These are phyloP conservation scores for Tylopilus balloui DNA, from an alignment of 768 basidiomycete genomes.

Conservation along the genomic window DNA sequence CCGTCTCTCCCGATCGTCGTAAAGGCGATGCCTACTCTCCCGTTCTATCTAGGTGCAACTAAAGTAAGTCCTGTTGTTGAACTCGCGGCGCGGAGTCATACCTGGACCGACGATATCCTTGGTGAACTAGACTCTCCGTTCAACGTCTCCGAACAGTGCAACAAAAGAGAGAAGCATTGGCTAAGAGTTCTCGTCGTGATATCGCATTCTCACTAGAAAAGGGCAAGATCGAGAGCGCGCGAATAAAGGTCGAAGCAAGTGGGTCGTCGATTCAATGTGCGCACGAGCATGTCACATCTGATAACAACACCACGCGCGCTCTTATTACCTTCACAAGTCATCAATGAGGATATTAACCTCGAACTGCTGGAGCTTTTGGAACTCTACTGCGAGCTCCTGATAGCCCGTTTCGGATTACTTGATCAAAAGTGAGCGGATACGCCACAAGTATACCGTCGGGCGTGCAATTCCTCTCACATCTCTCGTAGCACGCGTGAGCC, in stretches of 20 bases:
- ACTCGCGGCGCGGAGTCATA: neutral
- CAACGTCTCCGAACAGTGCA: conserved; percentile 82
- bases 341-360: conserved; percentile 78
- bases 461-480: conserved; percentile 5
- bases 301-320: conserved; percentile 15
- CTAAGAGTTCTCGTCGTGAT: conserved; percentile 67
- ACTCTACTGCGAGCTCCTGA: conserved; percentile 89
- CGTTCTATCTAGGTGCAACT: conserved; percentile 40
- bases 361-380: conserved; percentile 91
- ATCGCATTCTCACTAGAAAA: conserved; percentile 77
- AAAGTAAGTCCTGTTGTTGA: conserved; percentile 33
- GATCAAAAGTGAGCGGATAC: conserved; percentile 69
- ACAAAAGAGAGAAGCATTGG: conserved; percentile 89
- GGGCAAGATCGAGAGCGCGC: conserved; percentile 79
- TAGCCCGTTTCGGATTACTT: conserved; percentile 87
- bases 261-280: conserved; percentile 28
- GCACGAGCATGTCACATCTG: conserved; percentile 1
- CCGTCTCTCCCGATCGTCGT: neutral
- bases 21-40: conserved; percentile 3
- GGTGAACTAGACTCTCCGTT: conserved; percentile 63
- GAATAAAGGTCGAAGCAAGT: conserved; percentile 83
- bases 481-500: conserved; percentile 66
- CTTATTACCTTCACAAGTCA: conserved; percentile 43
- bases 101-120: neutral
- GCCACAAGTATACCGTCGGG: conserved; percentile 1